Percentiles rank a stretch among this genome's conserved stretches.
phyloP scores from a whole-genome alignment of 306 rosid genomes.

The Vigna unguiculata region DNA sequence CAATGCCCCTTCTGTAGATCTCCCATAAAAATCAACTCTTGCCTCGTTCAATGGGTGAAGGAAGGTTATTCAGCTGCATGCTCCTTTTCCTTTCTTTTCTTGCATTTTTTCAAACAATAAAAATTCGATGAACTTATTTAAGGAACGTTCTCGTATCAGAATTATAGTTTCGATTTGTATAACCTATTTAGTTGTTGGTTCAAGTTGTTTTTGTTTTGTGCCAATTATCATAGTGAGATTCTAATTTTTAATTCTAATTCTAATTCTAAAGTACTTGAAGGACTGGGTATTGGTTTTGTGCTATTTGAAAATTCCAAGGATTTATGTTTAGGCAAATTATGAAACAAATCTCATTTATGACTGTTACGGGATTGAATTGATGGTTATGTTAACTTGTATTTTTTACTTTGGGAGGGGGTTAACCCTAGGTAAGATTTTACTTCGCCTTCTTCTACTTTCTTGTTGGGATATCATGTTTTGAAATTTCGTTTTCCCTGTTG shows the following conservation, averaged over 20 bases:
- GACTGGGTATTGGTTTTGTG: background rate
- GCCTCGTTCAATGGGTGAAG: background rate
- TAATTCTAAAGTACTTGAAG: background rate
- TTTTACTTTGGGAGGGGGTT: background rate
- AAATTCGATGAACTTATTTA: background rate
- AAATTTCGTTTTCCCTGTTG: background rate
- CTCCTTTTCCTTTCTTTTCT: background rate
- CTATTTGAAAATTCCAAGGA: background rate
- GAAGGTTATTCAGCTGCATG: background rate
- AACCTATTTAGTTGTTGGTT: background rate
- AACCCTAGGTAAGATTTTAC: background rate
- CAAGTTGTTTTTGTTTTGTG: background rate
- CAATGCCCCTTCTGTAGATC: slow-evolving; percentile 1
- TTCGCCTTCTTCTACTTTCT: background rate
- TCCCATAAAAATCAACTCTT: background rate
- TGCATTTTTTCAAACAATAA: background rate
- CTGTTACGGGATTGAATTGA: slow-evolving; percentile 8
- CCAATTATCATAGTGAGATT: background rate
- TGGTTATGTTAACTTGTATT: background rate
- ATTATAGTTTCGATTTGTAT: background rate
- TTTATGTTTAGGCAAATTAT: background rate
- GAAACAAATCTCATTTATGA: background rate
- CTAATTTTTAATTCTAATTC: background rate
- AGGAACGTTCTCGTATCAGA: background rate
- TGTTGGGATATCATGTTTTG: background rate